phyloP scores from a whole-genome alignment of 306 rosid genomes.

The Neltuma alba region DNA sequence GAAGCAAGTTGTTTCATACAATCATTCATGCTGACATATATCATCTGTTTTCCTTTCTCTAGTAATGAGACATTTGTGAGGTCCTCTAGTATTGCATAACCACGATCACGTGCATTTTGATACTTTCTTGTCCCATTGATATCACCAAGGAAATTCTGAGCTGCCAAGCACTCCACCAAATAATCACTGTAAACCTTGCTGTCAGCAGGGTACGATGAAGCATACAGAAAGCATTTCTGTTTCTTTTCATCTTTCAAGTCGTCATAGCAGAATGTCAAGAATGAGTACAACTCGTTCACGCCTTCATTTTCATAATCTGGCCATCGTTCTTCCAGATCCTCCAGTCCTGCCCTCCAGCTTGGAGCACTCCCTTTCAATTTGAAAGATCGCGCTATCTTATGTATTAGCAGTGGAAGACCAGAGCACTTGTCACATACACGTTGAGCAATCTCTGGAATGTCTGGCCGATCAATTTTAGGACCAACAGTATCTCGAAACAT shows the following conservation, averaged over 20 bases:
- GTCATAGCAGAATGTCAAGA: conserved; percentile 35
- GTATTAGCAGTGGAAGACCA: conserved; percentile 23
- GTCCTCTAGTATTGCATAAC: conserved; percentile 13
- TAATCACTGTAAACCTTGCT: conserved; percentile 33
- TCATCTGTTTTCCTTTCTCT: conserved; percentile 3
- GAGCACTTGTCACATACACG: conserved; percentile 1
- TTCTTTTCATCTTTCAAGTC: conserved; percentile 32
- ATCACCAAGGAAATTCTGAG: conserved; percentile 39
- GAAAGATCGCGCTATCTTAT: conserved; percentile 19
- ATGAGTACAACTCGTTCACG: conserved; percentile 37
- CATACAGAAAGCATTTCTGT: conserved; percentile 38
- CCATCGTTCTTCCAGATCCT: not conserved
- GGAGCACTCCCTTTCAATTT: not conserved
- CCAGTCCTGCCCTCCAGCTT: not conserved
- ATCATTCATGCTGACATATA: conserved; percentile 29
- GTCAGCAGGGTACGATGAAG: conserved; percentile 41
- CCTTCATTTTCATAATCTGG: not conserved
- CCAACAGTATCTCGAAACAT: not conserved
- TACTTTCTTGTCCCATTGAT: conserved; percentile 26
- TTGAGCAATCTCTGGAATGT: conserved; percentile 12
- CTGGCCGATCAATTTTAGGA: not conserved
- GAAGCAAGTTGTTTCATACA: conserved; percentile 16
- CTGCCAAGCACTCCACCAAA: conserved; percentile 44
- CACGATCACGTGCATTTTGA: conserved; percentile 31
- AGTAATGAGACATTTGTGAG: conserved; percentile 24